Evolutionary conservation across 352 stramenopile species (phyloP).

Genomic region (Phytophthora nicotianae): DNA sequence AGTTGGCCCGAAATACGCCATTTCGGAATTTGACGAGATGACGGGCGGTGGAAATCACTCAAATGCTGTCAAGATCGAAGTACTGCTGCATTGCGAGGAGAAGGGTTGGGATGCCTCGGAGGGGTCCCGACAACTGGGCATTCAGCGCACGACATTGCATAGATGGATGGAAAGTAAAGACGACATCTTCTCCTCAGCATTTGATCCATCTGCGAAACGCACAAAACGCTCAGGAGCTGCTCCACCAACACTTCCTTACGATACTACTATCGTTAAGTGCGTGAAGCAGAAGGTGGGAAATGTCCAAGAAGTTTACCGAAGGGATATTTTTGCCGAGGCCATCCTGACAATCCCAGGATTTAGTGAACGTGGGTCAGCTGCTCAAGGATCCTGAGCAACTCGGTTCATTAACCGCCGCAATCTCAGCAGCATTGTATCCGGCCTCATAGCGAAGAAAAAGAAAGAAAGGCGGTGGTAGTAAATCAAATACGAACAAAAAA

Average conservation of each 20-base stretch:
- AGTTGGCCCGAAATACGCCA: background rate
- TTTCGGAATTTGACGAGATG: background rate
- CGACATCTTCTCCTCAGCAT: background rate
- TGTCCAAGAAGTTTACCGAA: background rate
- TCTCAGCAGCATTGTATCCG: background rate
- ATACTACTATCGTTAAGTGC: background rate
- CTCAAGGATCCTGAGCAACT: background rate
- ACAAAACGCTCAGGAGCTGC: background rate
- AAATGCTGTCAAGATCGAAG: background rate
- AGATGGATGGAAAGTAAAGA: background rate
- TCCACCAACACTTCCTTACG: background rate
- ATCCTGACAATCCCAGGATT: background rate
- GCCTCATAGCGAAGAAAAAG: too few species aligned
- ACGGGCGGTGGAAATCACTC: background rate
- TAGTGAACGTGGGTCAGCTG: background rate
- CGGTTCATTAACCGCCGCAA: background rate
- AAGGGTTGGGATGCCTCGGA: background rate
- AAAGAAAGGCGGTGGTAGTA: too few species aligned
- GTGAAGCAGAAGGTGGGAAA: background rate
- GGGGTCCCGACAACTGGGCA: background rate
- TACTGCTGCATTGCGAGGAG: background rate
- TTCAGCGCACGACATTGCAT: background rate
- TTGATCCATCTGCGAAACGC: background rate
- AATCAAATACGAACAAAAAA: background rate
- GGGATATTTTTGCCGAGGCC: background rate